Conservation (phyloP, 768 basidiomycete genomes). For the Zangia roseola region DNA sequence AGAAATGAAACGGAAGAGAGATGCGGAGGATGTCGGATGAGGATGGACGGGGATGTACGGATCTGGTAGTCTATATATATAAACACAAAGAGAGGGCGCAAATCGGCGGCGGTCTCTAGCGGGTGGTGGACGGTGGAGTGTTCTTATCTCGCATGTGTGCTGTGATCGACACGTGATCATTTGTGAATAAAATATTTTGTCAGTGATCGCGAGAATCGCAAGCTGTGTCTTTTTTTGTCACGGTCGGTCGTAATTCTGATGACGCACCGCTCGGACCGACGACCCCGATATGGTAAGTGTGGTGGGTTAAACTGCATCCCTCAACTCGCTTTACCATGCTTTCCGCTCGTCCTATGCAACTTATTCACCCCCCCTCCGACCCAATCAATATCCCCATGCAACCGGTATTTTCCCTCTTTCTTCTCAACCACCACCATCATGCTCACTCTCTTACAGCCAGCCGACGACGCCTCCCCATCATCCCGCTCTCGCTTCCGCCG, state of each 20-base stretch:
- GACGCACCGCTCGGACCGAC: conserved; percentile 17
- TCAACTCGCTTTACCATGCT: conserved; percentile 30
- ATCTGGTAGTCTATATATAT: background rate
- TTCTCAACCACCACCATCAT: background rate
- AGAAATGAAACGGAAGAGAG: conserved; percentile 94
- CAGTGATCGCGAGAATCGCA: background rate
- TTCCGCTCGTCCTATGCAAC: conserved; percentile 38
- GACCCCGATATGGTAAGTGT: conserved; percentile 15
- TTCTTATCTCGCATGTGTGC: too few relatives aligned
- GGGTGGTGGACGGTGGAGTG: too few relatives aligned
- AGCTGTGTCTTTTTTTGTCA: background rate
- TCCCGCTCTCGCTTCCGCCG: conserved; percentile 29
- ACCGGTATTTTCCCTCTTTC: background rate
- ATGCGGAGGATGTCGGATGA: conserved; percentile 71
- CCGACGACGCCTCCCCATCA: background rate
- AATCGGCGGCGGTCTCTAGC: too few relatives aligned
- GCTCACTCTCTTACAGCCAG: background rate
- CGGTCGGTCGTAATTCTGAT: conserved; percentile 18
- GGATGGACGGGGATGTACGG: background rate
- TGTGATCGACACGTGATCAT: too few relatives aligned
- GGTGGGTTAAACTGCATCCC: background rate
- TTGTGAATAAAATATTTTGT: too few relatives aligned
- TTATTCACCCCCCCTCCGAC: conserved; percentile 7
- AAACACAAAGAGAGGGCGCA: too few relatives aligned
- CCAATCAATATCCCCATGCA: background rate